These are phyloP conservation scores for Aspergillus flavus DNA, from an alignment of 2,329 filamentous ascomycete species.

Conservation along the genomic window DNA sequence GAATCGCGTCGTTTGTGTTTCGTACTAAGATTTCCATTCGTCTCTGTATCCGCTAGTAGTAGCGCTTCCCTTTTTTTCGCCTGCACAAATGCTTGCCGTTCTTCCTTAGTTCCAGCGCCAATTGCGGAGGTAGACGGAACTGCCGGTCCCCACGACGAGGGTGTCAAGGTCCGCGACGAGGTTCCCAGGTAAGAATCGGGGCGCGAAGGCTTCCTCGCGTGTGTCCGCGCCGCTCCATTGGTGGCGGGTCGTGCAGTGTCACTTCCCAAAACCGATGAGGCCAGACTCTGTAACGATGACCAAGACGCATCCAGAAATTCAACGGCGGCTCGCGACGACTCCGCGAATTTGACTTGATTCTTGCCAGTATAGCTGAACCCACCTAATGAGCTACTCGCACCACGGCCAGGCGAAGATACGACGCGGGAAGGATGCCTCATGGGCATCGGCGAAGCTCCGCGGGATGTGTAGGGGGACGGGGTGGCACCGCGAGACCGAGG, in stretches of 20 bases:
- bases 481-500: slow-evolving; percentile 44
- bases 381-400: slow-evolving; percentile 29
- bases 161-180: slow-evolving; percentile 26
- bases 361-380: slow-evolving; percentile 26
- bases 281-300: slow-evolving; percentile 52
- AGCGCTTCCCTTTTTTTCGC: slow-evolving; percentile 52
- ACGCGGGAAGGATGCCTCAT: slow-evolving; percentile 40
- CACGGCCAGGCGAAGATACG: slow-evolving; percentile 27
- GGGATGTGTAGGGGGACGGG: slow-evolving; percentile 42
- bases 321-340: slow-evolving; percentile 30
- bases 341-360: slow-evolving; percentile 25
- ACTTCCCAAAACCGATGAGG: slow-evolving; percentile 51
- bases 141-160: slow-evolving; percentile 47
- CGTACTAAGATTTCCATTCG: slow-evolving; percentile 36
- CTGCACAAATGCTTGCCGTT: slow-evolving; percentile 48
- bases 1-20: slow-evolving; percentile 52
- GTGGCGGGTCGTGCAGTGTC: slow-evolving; percentile 34
- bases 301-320: slow-evolving; percentile 50
- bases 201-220: slow-evolving; percentile 41
- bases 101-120: slow-evolving; percentile 45
- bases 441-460: slow-evolving; percentile 42
- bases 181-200: slow-evolving; percentile 34
- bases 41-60: slow-evolving; percentile 46
- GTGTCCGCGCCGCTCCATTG: slow-evolving; percentile 30
- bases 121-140: slow-evolving; percentile 32